Evolutionary conservation across 2,329 filamentous ascomycete species (phyloP).

Genomic region (Trichoderma endophyticum): DNA sequence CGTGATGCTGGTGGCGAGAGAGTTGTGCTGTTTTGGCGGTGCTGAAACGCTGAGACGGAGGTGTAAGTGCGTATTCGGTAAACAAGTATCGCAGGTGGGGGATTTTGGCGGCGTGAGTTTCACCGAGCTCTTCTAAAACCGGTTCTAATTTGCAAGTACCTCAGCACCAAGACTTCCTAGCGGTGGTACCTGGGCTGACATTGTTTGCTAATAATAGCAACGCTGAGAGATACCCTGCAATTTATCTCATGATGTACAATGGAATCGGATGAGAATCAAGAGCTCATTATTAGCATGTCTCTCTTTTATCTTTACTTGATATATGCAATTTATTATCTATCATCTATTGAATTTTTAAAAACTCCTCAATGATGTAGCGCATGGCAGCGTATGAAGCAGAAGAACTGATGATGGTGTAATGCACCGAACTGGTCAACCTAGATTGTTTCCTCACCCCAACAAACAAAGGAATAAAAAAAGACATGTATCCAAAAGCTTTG

Average conservation of each 20-base stretch:
- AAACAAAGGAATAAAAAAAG: neutral
- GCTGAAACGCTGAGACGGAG: neutral
- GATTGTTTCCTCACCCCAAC: neutral
- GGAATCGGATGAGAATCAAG: neutral
- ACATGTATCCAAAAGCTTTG: neutral
- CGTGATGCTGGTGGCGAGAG: neutral
- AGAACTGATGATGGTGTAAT: neutral
- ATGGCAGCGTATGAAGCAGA: neutral
- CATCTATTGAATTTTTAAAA: neutral
- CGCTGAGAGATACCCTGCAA: neutral
- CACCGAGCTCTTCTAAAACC: neutral
- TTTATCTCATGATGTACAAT: neutral
- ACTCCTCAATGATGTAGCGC: neutral
- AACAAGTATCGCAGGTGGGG: constrained; percentile 7
- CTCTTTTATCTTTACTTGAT: neutral
- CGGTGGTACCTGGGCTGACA: neutral
- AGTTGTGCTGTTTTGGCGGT: neutral
- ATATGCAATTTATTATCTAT: neutral
- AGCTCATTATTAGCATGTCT: neutral
- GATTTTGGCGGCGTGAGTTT: neutral
- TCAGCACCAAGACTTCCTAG: neutral
- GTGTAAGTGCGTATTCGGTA: constrained; percentile 1
- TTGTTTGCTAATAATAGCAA: neutral
- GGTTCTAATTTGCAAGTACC: neutral
- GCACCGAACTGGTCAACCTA: neutral